These are phyloP conservation scores for Diaporthe australafricana DNA, from an alignment of 2,329 filamentous ascomycete species.

Conservation along the genomic window DNA sequence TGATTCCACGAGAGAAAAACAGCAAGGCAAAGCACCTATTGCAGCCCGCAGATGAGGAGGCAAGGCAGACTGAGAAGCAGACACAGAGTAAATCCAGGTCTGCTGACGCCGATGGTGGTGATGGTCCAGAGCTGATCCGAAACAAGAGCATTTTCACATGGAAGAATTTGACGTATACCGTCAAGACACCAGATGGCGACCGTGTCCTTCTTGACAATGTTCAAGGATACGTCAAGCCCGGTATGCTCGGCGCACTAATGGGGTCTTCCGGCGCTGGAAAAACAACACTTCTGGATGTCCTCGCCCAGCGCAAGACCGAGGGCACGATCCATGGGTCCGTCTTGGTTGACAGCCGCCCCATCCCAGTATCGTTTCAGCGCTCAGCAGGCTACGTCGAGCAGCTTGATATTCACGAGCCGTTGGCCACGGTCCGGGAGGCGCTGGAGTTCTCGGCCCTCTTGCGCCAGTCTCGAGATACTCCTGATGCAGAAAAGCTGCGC, in stretches of 20 bases:
- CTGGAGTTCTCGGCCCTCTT: conserved; percentile 80
- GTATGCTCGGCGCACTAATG: conserved; percentile 84
- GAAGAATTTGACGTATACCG: conserved; percentile 63
- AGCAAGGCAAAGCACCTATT: background rate
- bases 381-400: conserved; percentile 86
- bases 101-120: conserved; percentile 31
- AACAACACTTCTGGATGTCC: conserved; percentile 84
- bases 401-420: conserved; percentile 81
- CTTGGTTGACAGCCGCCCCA: conserved; percentile 78
- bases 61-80: background rate
- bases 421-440: conserved; percentile 80
- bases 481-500: conserved; percentile 75
- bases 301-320: conserved; percentile 83
- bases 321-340: conserved; percentile 81
- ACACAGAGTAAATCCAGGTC: background rate
- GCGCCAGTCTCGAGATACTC: conserved; percentile 74
- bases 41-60: background rate
- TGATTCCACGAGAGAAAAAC: background rate
- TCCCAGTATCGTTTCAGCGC: conserved; percentile 80
- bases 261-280: conserved; percentile 86
- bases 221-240: conserved; percentile 86
- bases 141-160: conserved; percentile 78
- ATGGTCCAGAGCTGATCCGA: conserved; percentile 57
- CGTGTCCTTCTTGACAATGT: conserved; percentile 81
- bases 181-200: conserved; percentile 70